A percentile compares a stretch with the other conserved stretches of the same genome.
These are phyloP conservation scores for Theileria parva DNA, from an alignment of 169 alveolate species.

Conservation along the genomic window DNA sequence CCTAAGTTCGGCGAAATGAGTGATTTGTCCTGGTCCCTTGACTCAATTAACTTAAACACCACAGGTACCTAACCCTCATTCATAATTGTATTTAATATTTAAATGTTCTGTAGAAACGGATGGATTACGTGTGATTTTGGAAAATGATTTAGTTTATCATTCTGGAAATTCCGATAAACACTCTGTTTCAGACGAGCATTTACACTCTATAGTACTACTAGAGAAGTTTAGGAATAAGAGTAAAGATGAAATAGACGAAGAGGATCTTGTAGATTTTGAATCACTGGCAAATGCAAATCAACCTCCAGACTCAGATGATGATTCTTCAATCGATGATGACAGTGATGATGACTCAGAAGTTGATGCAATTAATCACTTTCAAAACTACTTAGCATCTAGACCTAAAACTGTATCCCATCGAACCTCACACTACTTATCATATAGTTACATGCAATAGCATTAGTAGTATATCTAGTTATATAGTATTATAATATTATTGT, in stretches of 20 bases:
- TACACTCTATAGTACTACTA: constrained; percentile 24
- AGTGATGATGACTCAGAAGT: constrained; percentile 22
- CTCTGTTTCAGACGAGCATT: background rate
- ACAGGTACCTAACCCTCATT: background rate
- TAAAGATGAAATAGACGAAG: constrained; percentile 55
- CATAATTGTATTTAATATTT: background rate
- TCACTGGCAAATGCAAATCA: constrained; percentile 13
- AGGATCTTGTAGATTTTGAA: constrained; percentile 55
- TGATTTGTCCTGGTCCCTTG: background rate
- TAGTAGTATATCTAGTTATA: background rate
- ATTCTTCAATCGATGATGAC: background rate
- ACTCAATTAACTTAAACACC: background rate
- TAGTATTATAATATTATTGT: background rate
- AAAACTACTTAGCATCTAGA: constrained; percentile 23
- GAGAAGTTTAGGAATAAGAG: constrained; percentile 34
- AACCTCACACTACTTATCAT: background rate
- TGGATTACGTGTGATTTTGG: background rate
- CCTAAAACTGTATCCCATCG: constrained; percentile 22
- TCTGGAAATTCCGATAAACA: background rate
- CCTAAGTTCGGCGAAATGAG: background rate
- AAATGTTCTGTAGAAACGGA: background rate
- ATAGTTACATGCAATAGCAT: background rate
- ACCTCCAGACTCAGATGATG: background rate
- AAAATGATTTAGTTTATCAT: constrained; percentile 7
- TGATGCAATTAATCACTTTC: constrained; percentile 31